Base-by-base conservation (phyloP, 2,329 filamentous ascomycete genomes). In the Colletotrichum viniferum region DNA sequence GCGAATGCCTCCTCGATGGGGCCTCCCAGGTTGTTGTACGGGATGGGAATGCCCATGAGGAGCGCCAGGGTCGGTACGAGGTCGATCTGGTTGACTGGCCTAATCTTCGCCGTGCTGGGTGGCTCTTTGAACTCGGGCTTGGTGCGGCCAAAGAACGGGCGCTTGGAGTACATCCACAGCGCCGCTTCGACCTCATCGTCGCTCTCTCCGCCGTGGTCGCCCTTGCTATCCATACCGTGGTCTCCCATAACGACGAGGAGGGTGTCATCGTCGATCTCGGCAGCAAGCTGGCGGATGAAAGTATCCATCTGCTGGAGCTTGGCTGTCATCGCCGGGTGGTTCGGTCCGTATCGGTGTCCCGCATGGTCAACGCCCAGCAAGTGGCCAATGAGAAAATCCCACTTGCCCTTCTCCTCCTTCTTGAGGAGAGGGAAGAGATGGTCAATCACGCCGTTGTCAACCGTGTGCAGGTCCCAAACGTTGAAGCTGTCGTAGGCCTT, bases 101-200 rank as follows among this genome's bases (percentile, higher is more conserved):
- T 90, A 26, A 93, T 90, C 83, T 97, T 97, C 55, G 96, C 96
- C 26, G 90, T 95, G n/a, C 86, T 84, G 8, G 91, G 92, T 21
- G 92, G 93, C 24, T 87, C 86, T 16, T 85, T 82, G 78, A 89
- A 90, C 7, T 91, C 90, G 4, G 91, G 86, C 64, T 91, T 88
- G 3, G 92, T 94, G 52, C 96, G 92, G 18, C 97, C 97, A 83
- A 99, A 99, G 12, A 95, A 84, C 1, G 92, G 92, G 79, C 92
- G 93, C 84, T 96, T 98, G 2, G 97, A 98, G 83, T 98, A 99
- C 96, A 99, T 98, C 96, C 97, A 99, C 62, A 99, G 85, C 3
- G 97, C 96, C 71, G 97, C 96, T 84, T 99, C 93, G 8, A 99
- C 92, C 83, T 99, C 97, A 78, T 98, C 96, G 79, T 98, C 95